Conservation (phyloP, 1,139 yeast genomes). For the Groenewaldozyma sp. region DNA sequence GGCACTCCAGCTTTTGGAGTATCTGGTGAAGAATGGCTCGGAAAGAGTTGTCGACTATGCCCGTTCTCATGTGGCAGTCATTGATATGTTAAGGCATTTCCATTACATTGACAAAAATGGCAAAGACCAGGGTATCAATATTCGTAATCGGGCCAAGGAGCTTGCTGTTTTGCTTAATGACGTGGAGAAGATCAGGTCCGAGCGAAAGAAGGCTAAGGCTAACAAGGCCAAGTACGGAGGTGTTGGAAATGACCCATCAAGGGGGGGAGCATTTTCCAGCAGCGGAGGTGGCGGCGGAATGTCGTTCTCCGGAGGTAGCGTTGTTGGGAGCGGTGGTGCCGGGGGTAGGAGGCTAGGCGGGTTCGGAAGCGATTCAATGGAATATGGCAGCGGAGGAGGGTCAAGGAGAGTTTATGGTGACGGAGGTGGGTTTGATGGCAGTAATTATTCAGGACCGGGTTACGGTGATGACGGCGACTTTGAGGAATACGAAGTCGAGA, state of each 20-base stretch:
- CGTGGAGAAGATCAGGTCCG: conserved; percentile 66
- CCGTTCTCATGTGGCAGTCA: conserved; percentile 68
- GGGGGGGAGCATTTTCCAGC: conserved; percentile 32
- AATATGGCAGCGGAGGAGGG: conserved; percentile 26
- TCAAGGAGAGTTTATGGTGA: conserved; percentile 62
- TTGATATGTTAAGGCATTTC: conserved; percentile 85
- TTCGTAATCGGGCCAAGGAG: conserved; percentile 81
- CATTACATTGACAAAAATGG: conserved; percentile 93
- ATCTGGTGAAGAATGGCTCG: conserved; percentile 81
- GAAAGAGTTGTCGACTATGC: conserved; percentile 95
- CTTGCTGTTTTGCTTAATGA: conserved; percentile 64
- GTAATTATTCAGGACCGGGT: conserved; percentile 29
- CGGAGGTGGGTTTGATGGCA: conserved; percentile 60
- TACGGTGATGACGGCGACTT: conserved; percentile 29
- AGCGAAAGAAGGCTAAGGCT: conserved; percentile 61
- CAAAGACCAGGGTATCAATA: conserved; percentile 93
- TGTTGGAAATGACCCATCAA: conserved; percentile 35
- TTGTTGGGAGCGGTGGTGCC: no score
- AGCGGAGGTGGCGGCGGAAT: background rate
- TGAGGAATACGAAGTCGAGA: conserved; percentile 44
- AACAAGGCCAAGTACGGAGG: conserved; percentile 54
- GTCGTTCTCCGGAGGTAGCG: no score
- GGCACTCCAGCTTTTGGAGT: conserved; percentile 83
- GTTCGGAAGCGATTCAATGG: conserved; percentile 29
- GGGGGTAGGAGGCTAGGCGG: conserved; percentile 34